Percentiles rank a stretch among this genome's conserved stretches.
These are phyloP conservation scores for Nicotiana tabacum DNA, from an alignment of 257 asterid genomes.

Conservation along the genomic window DNA sequence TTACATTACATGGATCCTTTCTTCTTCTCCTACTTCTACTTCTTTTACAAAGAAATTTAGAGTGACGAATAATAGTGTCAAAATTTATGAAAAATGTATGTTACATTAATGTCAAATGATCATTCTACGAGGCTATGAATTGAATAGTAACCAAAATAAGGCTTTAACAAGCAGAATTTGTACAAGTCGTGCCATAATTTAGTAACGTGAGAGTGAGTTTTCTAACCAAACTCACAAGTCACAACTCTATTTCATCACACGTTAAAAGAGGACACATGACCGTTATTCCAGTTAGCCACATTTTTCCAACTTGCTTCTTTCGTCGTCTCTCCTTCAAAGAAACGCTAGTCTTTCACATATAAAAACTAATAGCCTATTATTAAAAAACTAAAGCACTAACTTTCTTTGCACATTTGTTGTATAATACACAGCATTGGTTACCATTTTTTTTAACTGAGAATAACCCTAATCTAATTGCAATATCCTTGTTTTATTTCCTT, in stretches of 20 bases:
- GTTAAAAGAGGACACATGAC: constrained; percentile 1
- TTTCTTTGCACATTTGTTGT: background rate
- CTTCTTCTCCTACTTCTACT: background rate
- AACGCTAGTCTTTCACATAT: background rate
- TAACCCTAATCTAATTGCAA: background rate
- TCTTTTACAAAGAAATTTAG: background rate
- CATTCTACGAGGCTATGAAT: background rate
- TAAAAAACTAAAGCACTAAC: background rate
- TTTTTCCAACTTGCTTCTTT: background rate
- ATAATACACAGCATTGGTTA: background rate
- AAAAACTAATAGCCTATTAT: background rate
- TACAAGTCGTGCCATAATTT: background rate
- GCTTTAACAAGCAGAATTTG: background rate
- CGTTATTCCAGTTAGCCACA: background rate
- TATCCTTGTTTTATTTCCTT: background rate
- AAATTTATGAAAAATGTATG: too few species aligned
- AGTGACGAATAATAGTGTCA: background rate
- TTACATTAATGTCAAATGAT: background rate
- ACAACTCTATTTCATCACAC: background rate
- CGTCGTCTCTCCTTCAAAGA: background rate
- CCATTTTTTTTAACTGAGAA: background rate
- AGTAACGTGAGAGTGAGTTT: background rate
- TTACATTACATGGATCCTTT: background rate
- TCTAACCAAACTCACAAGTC: background rate
- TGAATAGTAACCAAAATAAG: background rate